Evolutionary conservation across 2,329 filamentous ascomycete species (phyloP), one percentile per base, ranked within the genome.

Genomic region (Scolecobasidium constrictum): DNA sequence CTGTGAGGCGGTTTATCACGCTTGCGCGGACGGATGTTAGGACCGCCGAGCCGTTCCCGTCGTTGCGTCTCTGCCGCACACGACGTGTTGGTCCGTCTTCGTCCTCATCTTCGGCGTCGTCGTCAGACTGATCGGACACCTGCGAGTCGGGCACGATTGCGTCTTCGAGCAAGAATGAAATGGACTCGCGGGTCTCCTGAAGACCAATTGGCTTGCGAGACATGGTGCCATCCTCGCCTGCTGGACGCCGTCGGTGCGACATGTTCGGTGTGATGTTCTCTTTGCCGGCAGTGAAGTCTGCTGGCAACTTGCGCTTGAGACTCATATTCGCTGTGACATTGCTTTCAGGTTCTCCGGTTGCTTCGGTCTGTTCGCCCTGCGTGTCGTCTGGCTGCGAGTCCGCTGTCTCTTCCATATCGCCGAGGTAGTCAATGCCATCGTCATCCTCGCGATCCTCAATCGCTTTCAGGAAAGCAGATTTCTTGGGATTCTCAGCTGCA

Each of bases 401-500:
- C 7, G 65, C 56, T 19, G 45, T 45, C 2, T 57, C 49, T 3
- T 59, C 45, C 13, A 19, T n/a, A 50, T 75, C 68, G 35, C 80
- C 75, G 6, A 86, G 63, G 53, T 94, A 82, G 50, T 88, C 83
- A 60, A 83, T 75, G 43, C 92, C 81, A 36, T 85, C 83, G 46
- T 72, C 70, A 17, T 72, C 69, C 45, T 81, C 83, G 39, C 76
- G 76, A 56, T 95, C 88, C 53, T 94, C 87, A 41, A 98, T 84
- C 5, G 86, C 86, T 49, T 79, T 80, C 52, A 98, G 72, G 66
- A 98, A 98, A 1, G 92, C 92, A 47, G 83, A 75, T 57, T 87
- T 90, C 57, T 90, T 88, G 2, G 85, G 85, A 53, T 93, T 87
- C 57, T 86, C 79, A 23, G 86, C 87, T 63, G 17, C 49, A 18